phyloP scores from a whole-genome alignment of 2,329 filamentous ascomycete genomes.

The Cercospora sp. region DNA sequence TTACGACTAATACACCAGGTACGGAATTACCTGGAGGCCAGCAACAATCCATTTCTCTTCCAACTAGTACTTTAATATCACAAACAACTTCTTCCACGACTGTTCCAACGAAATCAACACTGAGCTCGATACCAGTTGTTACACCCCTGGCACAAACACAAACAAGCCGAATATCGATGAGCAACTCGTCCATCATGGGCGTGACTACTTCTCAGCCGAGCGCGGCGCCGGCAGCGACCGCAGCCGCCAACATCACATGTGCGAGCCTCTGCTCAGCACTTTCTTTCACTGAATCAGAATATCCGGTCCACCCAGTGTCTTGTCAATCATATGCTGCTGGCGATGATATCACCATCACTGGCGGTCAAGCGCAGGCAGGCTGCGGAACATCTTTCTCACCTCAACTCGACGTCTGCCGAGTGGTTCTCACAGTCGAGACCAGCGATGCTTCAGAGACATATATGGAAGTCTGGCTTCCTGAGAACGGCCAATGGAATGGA shows the following conservation, averaged over 20 bases:
- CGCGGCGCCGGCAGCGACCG: background rate
- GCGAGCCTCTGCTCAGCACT: conserved; percentile 30
- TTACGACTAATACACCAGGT: conserved; percentile 12
- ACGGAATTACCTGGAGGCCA: conserved; percentile 5
- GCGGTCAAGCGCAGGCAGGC: conserved; percentile 29
- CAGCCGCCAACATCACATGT: conserved; percentile 19
- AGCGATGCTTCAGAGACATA: conserved; percentile 44
- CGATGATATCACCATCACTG: conserved; percentile 31
- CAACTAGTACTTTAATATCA: conserved; percentile 26
- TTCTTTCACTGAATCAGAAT: conserved; percentile 26
- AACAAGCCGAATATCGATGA: background rate
- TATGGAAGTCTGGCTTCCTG: conserved; percentile 51
- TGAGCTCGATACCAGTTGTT: background rate
- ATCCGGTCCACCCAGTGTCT: conserved; percentile 27
- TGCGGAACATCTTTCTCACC: conserved; percentile 33
- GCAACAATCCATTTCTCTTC: background rate
- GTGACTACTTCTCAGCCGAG: background rate
- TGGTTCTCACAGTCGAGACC: conserved; percentile 45
- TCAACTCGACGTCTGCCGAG: conserved; percentile 44
- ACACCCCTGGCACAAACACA: background rate
- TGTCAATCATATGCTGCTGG: conserved; percentile 31
- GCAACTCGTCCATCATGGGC: conserved; percentile 7
- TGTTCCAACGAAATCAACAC: background rate
- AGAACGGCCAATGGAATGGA: conserved; percentile 38
- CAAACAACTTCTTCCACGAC: conserved; percentile 9